Conservation (phyloP, 129 eudicot species). For the Lactuca sativa region DNA sequence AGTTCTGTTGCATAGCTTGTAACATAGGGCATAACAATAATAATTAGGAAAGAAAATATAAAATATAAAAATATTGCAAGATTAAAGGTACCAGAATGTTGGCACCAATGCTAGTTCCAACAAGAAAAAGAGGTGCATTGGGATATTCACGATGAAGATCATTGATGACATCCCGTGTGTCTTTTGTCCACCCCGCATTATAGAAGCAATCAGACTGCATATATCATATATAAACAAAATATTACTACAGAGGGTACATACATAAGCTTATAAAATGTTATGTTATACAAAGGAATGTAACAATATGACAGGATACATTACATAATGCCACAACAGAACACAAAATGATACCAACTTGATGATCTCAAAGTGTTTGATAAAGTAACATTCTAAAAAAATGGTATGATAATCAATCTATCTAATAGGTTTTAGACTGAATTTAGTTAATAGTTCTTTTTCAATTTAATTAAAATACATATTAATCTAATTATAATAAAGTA, state of each 20-base stretch:
- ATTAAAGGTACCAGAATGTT: slow-evolving; percentile 65
- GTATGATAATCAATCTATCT: too few relatives aligned
- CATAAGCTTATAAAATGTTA: too few relatives aligned
- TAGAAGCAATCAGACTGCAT: slow-evolving; percentile 96
- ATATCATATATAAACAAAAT: slow-evolving; percentile 7
- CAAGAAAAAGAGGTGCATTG: slow-evolving; percentile 64
- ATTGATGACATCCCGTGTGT: slow-evolving; percentile 57
- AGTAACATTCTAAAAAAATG: too few relatives aligned
- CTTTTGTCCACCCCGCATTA: slow-evolving; percentile 97
- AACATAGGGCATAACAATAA: too few relatives aligned
- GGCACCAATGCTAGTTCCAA: slow-evolving; percentile 96
- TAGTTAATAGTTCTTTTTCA: background rate
- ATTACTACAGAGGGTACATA: too few relatives aligned
- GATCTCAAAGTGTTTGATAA: too few relatives aligned
- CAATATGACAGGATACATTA: too few relatives aligned
- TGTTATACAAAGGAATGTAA: too few relatives aligned
- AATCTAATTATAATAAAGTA: slow-evolving; percentile 1
- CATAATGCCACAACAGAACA: too few relatives aligned
- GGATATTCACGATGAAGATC: slow-evolving; percentile 68
- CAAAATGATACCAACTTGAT: too few relatives aligned
- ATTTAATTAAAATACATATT: too few relatives aligned
- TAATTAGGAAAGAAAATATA: background rate
- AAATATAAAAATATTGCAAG: background rate
- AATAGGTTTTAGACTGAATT: background rate
- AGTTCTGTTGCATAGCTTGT: too few relatives aligned